Evolutionary conservation across 441 rosid species (phyloP).

Genomic region (Cnidoscolus chayamansa): DNA sequence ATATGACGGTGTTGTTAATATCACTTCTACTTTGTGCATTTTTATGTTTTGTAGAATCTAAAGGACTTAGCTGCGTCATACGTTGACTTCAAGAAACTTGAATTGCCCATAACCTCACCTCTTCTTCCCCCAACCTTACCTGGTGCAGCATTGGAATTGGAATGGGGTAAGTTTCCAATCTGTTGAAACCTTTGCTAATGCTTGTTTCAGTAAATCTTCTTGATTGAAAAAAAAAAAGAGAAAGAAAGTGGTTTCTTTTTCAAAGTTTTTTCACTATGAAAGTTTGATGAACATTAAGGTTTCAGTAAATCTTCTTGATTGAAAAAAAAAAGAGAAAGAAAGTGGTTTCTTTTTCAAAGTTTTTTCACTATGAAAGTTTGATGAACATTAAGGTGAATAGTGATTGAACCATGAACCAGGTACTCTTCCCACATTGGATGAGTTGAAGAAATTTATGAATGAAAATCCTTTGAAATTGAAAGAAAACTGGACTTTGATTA

Average conservation of each 20-base stretch:
- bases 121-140: slow-evolving; percentile 36
- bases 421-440: slow-evolving; percentile 57
- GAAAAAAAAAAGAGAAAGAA: not conserved
- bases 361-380: slow-evolving; percentile 25
- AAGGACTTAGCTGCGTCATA: slow-evolving; percentile 55
- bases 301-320: not conserved
- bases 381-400: slow-evolving; percentile 28
- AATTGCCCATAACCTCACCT: slow-evolving; percentile 43
- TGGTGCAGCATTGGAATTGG: slow-evolving; percentile 37
- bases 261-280: slow-evolving; percentile 20
- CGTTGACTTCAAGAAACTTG: slow-evolving; percentile 54
- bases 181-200: slow-evolving; percentile 6
- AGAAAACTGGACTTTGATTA: slow-evolving; percentile 46
- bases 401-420: slow-evolving; percentile 54
- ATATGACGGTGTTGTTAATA: slow-evolving; percentile 2
- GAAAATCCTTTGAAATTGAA: slow-evolving; percentile 35
- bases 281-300: not conserved
- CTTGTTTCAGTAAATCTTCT: not conserved
- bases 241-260: not conserved
- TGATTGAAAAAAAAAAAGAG: not conserved
- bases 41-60: slow-evolving; percentile 40
- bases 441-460: slow-evolving; percentile 53
- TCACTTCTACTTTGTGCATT: not conserved
- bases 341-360: not conserved
- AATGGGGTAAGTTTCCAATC: slow-evolving; percentile 61